Evolutionary conservation across 2,329 filamentous ascomycete species (phyloP).

Genomic region (Pochonia chlamydosporia): DNA sequence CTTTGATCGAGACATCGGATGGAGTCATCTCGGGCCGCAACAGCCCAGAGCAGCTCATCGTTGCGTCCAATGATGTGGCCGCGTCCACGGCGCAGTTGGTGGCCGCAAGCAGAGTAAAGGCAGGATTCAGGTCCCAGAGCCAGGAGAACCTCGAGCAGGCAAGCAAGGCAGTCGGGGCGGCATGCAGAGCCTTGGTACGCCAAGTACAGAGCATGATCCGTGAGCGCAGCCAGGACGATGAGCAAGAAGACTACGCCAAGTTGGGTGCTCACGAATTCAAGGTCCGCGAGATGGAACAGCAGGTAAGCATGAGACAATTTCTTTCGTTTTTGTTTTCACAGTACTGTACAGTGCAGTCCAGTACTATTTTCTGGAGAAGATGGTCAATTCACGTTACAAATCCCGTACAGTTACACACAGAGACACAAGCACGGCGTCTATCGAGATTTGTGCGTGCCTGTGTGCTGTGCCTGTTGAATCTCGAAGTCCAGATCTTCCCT

Average conservation of each 20-base stretch:
- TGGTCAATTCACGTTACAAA: no score
- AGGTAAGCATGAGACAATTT: slow-evolving; percentile 52
- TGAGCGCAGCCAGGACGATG: slow-evolving; percentile 75
- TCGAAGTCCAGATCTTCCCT: no score
- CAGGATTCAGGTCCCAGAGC: slow-evolving; percentile 94
- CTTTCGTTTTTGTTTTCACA: slow-evolving; percentile 16
- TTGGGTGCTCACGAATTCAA: slow-evolving; percentile 95
- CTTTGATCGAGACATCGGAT: slow-evolving; percentile 94
- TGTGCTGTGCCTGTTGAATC: no score
- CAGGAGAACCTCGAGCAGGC: slow-evolving; percentile 88
- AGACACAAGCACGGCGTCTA: no score
- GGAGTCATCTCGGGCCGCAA: slow-evolving; percentile 89
- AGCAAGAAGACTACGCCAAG: slow-evolving; percentile 80
- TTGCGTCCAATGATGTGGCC: slow-evolving; percentile 94
- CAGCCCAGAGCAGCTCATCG: slow-evolving; percentile 93
- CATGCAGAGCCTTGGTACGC: slow-evolving; percentile 80
- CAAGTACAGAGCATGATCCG: slow-evolving; percentile 95
- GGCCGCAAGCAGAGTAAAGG: slow-evolving; percentile 92
- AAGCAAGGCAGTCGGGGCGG: slow-evolving; percentile 85
- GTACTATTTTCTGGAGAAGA: no score
- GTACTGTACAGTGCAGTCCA: no score
- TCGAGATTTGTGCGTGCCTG: no score
- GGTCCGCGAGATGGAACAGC: slow-evolving; percentile 97
- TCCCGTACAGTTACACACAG: no score
- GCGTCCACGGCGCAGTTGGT: slow-evolving; percentile 95